Conservation (phyloP, 83 land plant genomes). For the Thuja plicata region DNA sequence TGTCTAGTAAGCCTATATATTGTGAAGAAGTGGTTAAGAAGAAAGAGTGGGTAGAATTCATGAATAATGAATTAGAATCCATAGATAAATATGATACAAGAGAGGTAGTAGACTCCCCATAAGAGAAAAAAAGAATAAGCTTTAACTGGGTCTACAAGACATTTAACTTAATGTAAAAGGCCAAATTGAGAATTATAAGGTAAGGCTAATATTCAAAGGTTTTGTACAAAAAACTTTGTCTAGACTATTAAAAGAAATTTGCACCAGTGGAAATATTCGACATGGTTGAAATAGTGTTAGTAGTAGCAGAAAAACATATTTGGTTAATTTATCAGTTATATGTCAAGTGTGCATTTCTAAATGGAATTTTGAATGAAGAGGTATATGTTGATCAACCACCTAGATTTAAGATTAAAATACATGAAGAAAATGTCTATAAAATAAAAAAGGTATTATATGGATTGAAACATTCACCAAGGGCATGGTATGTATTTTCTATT, state of each 20-base stretch:
- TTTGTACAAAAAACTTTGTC: not conserved
- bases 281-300: too few species aligned
- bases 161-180: not conserved
- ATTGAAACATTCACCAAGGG: constrained; percentile 9
- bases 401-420: not conserved
- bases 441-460: constrained; percentile 20
- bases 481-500: constrained; percentile 9
- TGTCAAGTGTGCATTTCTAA: not conserved
- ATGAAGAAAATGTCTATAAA: not conserved
- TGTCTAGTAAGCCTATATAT: too few species aligned
- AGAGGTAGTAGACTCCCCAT: not conserved
- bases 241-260: not conserved
- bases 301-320: too few species aligned
- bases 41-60: not conserved
- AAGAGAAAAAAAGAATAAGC: too few species aligned
- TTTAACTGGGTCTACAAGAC: not conserved
- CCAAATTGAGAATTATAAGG: not conserved
- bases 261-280: not conserved
- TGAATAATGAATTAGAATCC: not conserved
- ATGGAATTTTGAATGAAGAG: not conserved
- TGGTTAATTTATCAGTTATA: not conserved
- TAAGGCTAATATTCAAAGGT: not conserved
- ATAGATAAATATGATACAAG: not conserved
- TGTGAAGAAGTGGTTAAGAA: not conserved
- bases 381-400: not conserved